Conservation (phyloP, 768 basidiomycete species). For the Tylopilus sp. region DNA sequence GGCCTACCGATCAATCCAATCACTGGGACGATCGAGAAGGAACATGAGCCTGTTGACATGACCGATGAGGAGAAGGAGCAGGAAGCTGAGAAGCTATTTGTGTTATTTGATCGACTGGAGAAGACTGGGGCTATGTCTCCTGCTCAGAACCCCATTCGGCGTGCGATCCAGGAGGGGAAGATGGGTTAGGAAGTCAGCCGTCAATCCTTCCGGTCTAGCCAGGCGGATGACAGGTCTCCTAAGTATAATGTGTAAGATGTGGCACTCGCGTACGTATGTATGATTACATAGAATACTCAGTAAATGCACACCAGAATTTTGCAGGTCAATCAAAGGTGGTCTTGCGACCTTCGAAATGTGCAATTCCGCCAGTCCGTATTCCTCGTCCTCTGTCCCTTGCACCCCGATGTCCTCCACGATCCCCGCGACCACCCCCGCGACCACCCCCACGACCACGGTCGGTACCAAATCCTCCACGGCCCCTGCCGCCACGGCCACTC, state of each 20-base stretch:
- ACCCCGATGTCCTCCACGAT: conserved; percentile 37
- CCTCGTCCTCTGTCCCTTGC: conserved; percentile 38
- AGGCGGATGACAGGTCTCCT: neutral
- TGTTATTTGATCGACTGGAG: conserved; percentile 87
- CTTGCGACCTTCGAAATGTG: conserved; percentile 50
- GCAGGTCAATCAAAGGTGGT: conserved; percentile 38
- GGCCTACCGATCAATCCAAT: conserved; percentile 72
- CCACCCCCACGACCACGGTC: conserved; percentile 35
- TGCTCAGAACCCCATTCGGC: conserved; percentile 68
- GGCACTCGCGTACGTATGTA: neutral
- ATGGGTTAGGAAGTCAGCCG: conserved; percentile 1
- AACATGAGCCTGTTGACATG: conserved; percentile 56
- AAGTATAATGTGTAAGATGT: neutral
- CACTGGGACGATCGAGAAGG: conserved; percentile 63
- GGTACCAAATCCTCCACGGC: conserved; percentile 24
- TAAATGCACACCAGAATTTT: neutral
- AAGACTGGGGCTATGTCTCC: conserved; percentile 65
- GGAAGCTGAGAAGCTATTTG: conserved; percentile 90
- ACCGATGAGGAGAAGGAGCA: conserved; percentile 92
- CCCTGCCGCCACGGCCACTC: conserved; percentile 35
- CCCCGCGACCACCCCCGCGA: conserved; percentile 40
- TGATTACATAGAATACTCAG: neutral
- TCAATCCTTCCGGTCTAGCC: neutral
- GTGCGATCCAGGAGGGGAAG: conserved; percentile 47
- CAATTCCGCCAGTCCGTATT: conserved; percentile 51